These are phyloP conservation scores for Salix exigua DNA, from an alignment of 345 rosid genomes.

Conservation along the genomic window DNA sequence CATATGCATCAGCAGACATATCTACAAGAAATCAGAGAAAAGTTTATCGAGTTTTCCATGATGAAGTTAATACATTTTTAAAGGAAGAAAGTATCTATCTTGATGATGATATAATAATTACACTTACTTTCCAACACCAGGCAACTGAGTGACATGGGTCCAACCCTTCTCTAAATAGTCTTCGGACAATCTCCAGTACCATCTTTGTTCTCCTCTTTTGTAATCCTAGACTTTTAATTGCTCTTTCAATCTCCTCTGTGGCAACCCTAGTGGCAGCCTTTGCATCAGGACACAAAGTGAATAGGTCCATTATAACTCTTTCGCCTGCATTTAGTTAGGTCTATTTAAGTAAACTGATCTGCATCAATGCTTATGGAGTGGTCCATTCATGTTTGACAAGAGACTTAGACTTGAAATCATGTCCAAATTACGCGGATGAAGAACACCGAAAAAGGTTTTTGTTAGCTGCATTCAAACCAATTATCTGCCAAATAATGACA, in stretches of 20 bases:
- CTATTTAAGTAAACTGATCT: not conserved
- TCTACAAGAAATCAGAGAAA: conserved; percentile 31
- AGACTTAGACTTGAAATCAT: not conserved
- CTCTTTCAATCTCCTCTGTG: conserved; percentile 37
- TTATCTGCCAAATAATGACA: not conserved
- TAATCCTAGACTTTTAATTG: conserved; percentile 51
- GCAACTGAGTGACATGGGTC: conserved; percentile 79
- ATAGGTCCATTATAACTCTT: conserved; percentile 42
- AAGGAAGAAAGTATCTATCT: not conserved
- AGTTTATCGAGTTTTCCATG: not conserved
- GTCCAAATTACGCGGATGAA: not conserved
- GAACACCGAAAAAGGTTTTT: not conserved
- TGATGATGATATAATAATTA: not conserved
- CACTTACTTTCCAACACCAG: conserved; percentile 70
- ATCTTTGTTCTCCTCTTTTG: conserved; percentile 53
- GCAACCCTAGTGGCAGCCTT: conserved; percentile 46
- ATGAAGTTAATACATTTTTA: not conserved
- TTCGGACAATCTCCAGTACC: conserved; percentile 53
- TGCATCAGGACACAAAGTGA: conserved; percentile 65
- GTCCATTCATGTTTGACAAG: not conserved
- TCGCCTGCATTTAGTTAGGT: conserved; percentile 36
- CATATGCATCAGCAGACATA: conserved; percentile 89
- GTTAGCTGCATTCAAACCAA: not conserved
- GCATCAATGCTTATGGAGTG: not conserved
- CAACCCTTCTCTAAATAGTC: conserved; percentile 64